These are phyloP conservation scores for Solanum pimpinellifolium DNA, from an alignment of 257 asterid species.

Conservation along the genomic window DNA sequence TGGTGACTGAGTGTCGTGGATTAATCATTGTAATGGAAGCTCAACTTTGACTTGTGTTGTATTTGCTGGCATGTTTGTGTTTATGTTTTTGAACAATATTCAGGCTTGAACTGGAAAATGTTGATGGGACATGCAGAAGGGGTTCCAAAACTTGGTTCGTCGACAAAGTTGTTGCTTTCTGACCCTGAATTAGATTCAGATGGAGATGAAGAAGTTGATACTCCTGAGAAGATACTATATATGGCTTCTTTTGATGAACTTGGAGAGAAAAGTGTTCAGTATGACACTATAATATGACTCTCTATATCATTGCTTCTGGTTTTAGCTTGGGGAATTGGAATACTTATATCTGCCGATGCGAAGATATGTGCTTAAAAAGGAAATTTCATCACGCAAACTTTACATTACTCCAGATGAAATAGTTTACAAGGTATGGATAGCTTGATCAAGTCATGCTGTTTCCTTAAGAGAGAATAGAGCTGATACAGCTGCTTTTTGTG, in stretches of 20 bases:
- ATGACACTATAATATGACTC: conserved; percentile 58
- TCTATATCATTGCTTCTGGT: conserved; percentile 55
- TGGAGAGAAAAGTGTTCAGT: conserved; percentile 31
- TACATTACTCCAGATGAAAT: conserved; percentile 42
- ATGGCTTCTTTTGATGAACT: conserved; percentile 57
- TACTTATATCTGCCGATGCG: conserved; percentile 46
- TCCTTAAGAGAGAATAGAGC: not conserved
- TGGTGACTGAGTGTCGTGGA: not conserved
- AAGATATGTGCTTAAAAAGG: conserved; percentile 64
- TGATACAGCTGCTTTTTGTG: not conserved
- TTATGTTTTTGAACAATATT: not conserved
- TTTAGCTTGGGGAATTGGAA: conserved; percentile 74
- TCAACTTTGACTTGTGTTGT: not conserved
- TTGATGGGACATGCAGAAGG: conserved; percentile 42
- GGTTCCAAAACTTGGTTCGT: conserved; percentile 24
- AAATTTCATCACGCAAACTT: conserved; percentile 50
- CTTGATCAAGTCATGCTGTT: not conserved
- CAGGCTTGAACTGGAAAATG: conserved; percentile 21
- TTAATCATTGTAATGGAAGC: not conserved
- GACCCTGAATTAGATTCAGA: conserved; percentile 40
- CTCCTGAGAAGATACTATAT: conserved; percentile 23
- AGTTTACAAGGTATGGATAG: conserved; percentile 40
- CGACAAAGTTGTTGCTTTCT: conserved; percentile 29
- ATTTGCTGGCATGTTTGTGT: not conserved
- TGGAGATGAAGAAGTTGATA: conserved; percentile 33